Evolutionary conservation across 805 yeast genomes (phyloP).

Genomic region (Metschnikowia drakensbergensis): DNA sequence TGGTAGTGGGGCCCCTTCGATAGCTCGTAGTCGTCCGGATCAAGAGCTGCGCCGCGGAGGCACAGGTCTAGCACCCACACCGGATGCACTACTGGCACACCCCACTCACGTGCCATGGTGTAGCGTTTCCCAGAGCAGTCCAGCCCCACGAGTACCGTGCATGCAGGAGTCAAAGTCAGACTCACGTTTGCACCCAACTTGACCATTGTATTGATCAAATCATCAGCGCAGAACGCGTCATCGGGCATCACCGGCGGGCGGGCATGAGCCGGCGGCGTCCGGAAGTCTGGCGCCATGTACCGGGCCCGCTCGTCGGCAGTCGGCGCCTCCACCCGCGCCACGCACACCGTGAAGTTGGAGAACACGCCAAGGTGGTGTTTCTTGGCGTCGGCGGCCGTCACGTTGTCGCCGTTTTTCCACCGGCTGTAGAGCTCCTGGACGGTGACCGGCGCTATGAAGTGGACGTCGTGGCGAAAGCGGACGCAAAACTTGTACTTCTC

Average conservation of each 20-base stretch:
- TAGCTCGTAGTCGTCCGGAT: conserved; percentile 38
- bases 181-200: conserved; percentile 50
- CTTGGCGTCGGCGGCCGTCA: conserved; percentile 22
- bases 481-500: conserved; percentile 54
- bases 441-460: conserved; percentile 47
- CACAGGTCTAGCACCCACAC: conserved; percentile 46
- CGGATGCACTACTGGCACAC: conserved; percentile 50
- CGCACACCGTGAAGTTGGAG: conserved; percentile 41
- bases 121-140: conserved; percentile 50
- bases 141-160: conserved; percentile 47
- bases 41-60: conserved; percentile 42
- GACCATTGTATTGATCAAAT: conserved; percentile 32
- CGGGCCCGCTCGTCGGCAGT: conserved; percentile 9
- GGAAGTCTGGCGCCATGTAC: conserved; percentile 22
- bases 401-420: conserved; percentile 53
- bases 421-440: conserved; percentile 42
- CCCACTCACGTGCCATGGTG: conserved; percentile 51
- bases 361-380: conserved; percentile 40
- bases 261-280: conserved; percentile 17
- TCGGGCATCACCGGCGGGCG: conserved; percentile 10
- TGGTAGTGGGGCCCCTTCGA: conserved; percentile 9
- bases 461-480: conserved; percentile 51
- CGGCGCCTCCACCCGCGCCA: conserved; percentile 35
- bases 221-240: conserved; percentile 22
- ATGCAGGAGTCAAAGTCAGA: conserved; percentile 45